Evolutionary conservation across 129 eudicot species (phyloP).

Genomic region (Kitagawia praeruptora): DNA sequence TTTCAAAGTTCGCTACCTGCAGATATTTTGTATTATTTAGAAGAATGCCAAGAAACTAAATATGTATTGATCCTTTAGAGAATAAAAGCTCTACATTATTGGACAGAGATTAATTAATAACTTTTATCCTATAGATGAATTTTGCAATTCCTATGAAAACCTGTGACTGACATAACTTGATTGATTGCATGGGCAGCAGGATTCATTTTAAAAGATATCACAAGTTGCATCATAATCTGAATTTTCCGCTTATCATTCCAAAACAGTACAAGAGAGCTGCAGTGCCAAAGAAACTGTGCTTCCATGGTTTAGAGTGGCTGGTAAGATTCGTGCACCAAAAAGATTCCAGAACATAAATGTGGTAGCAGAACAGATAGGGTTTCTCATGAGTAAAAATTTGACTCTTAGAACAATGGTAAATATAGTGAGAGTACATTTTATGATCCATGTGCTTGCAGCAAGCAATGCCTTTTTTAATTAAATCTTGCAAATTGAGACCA

Average conservation of each 20-base stretch:
- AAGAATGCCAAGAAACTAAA: not conserved
- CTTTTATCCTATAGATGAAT: not conserved
- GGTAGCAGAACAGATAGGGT: no score
- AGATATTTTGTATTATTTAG: not conserved
- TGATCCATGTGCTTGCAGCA: not conserved
- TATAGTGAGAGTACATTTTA: not conserved
- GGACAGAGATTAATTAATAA: not conserved
- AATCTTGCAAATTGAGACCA: not conserved
- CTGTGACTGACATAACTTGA: not conserved
- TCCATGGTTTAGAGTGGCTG: slow-evolving; percentile 63
- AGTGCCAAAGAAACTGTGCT: slow-evolving; percentile 83
- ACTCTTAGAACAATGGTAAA: no score
- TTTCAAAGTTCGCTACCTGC: not conserved
- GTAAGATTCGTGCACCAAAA: slow-evolving; percentile 71
- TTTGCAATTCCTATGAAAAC: not conserved
- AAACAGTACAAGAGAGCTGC: slow-evolving; percentile 99
- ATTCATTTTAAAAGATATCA: not conserved
- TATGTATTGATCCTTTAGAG: not conserved
- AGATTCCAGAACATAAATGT: slow-evolving; percentile 91
- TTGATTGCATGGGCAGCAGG: not conserved
- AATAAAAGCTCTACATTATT: not conserved
- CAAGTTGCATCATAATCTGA: not conserved
- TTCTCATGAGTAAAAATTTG: no score
- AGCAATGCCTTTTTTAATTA: not conserved
- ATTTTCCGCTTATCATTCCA: slow-evolving; percentile 37